Evolutionary conservation across 2,329 filamentous ascomycete genomes (phyloP), one percentile per base, ranked within the genome.

Genomic region (Botrytis hyacinthi): DNA sequence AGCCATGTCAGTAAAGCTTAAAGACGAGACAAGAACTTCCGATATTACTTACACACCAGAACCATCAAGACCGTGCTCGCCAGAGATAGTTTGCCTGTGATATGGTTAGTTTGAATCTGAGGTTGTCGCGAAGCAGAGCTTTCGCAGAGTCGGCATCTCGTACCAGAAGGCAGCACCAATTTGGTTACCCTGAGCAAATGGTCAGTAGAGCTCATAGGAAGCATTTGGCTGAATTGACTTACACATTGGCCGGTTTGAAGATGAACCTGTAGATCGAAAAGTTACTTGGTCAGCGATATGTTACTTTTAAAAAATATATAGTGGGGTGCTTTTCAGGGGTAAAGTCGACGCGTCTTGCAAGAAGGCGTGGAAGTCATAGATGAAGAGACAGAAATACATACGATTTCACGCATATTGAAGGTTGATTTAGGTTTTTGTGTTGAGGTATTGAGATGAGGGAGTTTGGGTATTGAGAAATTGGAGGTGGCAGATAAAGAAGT

Each of bases 191-290:
- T 98, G 82, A 80, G 10, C n/a, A 76, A 75, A 81, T 78, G 37
- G 35, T 80, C 62, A 79, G 75, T 20, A 71, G 40, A n/a, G 74
- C 61, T 74, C 63, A 71, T 62, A 46, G 42, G 22, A 40, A n/a
- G 14, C 37, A 48, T 16, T 20, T 57, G 62, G 73, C 59, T 57
- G n/a, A 18, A 72, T 76, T 57, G 73, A 89, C 91, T 87, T 91
- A 98, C 95, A 89, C 96, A 98, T 91, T 99, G 96, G 86, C 96
- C 96, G 90, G 96, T 99, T 89, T 99, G 96, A 82, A 99, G 94
- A 87, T 99, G 96, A 87, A 98, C 95, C 95, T 98, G 83, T 88
- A 74, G 65, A 82, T 71, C 79, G 81, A 82, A 82, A 84, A 85
- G 82, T 83, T 77, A 78, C 74, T 78, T 76, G 82, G 89, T 91